Evolutionary conservation across 768 basidiomycete species (phyloP).

Genomic region (Serendipita vermifera): DNA sequence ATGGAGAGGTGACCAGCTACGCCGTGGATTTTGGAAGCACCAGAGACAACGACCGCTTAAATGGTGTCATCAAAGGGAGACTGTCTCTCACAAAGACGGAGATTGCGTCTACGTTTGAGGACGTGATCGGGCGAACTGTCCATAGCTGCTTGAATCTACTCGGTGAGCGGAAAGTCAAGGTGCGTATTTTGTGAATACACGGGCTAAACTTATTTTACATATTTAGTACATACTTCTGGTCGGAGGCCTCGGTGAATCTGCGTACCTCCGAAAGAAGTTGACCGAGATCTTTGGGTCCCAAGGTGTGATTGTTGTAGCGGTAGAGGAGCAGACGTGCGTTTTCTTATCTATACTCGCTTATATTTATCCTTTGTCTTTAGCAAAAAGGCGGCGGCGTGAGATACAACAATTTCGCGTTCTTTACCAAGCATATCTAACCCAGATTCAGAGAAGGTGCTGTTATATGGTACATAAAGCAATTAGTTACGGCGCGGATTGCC

Average conservation of each 20-base stretch:
- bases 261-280: background rate
- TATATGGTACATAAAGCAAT: constrained; percentile 6
- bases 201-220: background rate
- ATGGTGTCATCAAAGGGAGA: constrained; percentile 6
- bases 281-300: background rate
- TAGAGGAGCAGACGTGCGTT: background rate
- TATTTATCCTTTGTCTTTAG: background rate
- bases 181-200: background rate
- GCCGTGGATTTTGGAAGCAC: constrained; percentile 8
- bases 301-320: background rate
- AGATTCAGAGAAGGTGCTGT: background rate
- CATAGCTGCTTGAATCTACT: background rate
- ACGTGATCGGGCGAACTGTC: background rate
- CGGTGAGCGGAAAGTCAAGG: background rate
- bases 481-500: background rate
- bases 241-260: constrained; percentile 1
- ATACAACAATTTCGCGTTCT: background rate
- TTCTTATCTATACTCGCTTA: background rate
- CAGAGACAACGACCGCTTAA: constrained; percentile 7
- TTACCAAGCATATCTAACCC: background rate
- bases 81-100: background rate
- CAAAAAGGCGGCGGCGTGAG: background rate
- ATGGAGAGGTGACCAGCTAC: background rate
- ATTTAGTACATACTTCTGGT: background rate
- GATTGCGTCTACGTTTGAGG: background rate